A percentile compares a stretch with the other conserved stretches of the same genome.
These are phyloP conservation scores for Solanum hybrid DNA, from an alignment of 305 asterid genomes.

Conservation along the genomic window DNA sequence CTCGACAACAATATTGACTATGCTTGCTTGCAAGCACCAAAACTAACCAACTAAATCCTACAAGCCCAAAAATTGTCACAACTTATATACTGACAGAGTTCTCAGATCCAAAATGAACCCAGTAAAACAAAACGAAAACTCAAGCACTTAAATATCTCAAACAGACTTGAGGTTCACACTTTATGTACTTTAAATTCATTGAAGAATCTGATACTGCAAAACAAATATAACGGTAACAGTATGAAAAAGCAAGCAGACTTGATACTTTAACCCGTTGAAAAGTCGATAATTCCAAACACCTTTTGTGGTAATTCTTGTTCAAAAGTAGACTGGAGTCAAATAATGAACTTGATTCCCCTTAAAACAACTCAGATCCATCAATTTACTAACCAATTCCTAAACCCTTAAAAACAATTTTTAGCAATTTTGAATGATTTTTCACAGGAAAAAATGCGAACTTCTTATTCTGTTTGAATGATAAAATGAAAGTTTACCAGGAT, in stretches of 20 bases:
- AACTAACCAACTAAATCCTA: background rate
- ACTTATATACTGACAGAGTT: background rate
- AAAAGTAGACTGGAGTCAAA: background rate
- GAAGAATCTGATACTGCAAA: background rate
- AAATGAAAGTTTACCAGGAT: background rate
- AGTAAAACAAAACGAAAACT: background rate
- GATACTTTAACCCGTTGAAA: conserved; percentile 25
- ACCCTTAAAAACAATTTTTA: background rate
- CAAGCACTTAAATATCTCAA: background rate
- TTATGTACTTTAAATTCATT: background rate
- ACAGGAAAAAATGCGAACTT: background rate
- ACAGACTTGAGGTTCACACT: background rate
- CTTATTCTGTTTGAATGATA: background rate
- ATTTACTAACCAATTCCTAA: background rate
- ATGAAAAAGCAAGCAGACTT: conserved; percentile 2
- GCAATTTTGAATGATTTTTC: background rate
- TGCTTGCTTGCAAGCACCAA: background rate
- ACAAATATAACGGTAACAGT: conserved; percentile 9
- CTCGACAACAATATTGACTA: background rate
- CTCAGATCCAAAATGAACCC: background rate
- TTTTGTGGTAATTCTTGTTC: conserved; percentile 11
- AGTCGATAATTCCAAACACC: conserved; percentile 5
- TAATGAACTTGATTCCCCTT: background rate
- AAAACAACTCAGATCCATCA: background rate
- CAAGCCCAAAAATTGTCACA: background rate